Evolutionary conservation across 345 rosid species (phyloP).

Genomic region (Rhodamnia argentea): DNA sequence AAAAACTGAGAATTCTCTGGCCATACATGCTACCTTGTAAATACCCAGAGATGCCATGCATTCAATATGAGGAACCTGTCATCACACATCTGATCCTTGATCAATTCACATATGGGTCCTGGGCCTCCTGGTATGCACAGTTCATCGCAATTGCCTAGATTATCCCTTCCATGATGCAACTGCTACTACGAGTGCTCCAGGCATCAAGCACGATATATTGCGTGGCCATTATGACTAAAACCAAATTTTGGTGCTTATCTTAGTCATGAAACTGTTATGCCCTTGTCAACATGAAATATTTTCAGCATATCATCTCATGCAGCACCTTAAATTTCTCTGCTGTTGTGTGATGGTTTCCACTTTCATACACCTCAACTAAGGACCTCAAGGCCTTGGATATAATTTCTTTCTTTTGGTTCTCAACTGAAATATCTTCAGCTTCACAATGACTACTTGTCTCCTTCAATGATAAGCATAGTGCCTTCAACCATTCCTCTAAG

Average conservation of each 20-base stretch:
- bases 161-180: background rate
- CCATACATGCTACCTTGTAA: background rate
- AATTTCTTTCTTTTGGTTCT: constrained; percentile 60
- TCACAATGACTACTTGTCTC: constrained; percentile 20
- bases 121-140: background rate
- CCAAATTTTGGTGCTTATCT: background rate
- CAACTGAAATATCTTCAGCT: constrained; percentile 16
- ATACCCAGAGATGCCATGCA: background rate
- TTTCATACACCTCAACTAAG: constrained; percentile 30
- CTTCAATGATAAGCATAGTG: constrained; percentile 38
- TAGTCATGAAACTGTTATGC: background rate
- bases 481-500: constrained; percentile 87
- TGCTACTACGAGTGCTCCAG: accelerated
- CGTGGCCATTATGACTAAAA: background rate
- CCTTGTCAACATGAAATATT: background rate
- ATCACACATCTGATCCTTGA: background rate
- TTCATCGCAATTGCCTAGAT: background rate
- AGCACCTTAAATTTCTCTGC: constrained; percentile 37
- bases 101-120: background rate
- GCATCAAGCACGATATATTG: background rate
- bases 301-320: constrained; percentile 9
- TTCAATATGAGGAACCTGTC: background rate
- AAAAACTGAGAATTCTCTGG: background rate
- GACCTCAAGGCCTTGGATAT: constrained; percentile 56
- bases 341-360: constrained; percentile 15